These are phyloP conservation scores for Chaetothyriales sp. DNA, from an alignment of 2,329 filamentous ascomycete species.

Conservation along the genomic window DNA sequence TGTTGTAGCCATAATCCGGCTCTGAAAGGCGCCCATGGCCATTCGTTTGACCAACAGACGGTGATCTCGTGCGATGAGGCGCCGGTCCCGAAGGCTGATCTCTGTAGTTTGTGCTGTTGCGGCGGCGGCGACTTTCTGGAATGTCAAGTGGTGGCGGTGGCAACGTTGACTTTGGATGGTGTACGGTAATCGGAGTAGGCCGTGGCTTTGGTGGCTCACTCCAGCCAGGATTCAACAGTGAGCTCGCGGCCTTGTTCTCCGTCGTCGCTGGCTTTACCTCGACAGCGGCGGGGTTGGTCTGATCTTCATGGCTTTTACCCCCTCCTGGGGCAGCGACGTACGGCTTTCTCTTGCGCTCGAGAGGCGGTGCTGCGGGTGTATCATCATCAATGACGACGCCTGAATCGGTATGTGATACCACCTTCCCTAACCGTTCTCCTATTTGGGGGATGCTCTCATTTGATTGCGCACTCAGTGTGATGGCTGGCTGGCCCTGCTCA, in stretches of 20 bases:
- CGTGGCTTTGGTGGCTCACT: constrained; percentile 2
- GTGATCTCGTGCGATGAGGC: constrained; percentile 9
- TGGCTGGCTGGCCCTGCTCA: not conserved
- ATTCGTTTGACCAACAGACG: constrained; percentile 3
- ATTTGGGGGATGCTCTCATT: constrained; percentile 19
- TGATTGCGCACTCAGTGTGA: not conserved
- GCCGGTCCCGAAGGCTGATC: constrained; percentile 5
- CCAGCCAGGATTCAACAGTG: constrained; percentile 6
- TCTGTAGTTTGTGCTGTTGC: constrained; percentile 9
- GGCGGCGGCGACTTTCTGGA: constrained; percentile 7
- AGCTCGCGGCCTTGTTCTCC: constrained; percentile 5
- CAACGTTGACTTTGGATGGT: constrained; percentile 6
- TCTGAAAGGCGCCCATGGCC: not conserved
- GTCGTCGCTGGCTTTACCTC: constrained; percentile 5
- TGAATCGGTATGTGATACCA: constrained; percentile 14
- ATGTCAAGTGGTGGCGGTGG: constrained; percentile 10
- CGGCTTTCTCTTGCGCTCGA: constrained; percentile 52
- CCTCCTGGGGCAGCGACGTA: constrained; percentile 45
- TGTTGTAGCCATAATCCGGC: not conserved
- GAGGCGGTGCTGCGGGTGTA: constrained; percentile 31
- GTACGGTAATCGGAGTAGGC: constrained; percentile 11
- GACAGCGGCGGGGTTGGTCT: not conserved
- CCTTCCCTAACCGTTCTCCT: constrained; percentile 20
- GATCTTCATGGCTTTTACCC: constrained; percentile 41
- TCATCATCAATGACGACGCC: constrained; percentile 28